Conservation (phyloP, 352 stramenopile genomes). For the Lagenidium giganteum region DNA sequence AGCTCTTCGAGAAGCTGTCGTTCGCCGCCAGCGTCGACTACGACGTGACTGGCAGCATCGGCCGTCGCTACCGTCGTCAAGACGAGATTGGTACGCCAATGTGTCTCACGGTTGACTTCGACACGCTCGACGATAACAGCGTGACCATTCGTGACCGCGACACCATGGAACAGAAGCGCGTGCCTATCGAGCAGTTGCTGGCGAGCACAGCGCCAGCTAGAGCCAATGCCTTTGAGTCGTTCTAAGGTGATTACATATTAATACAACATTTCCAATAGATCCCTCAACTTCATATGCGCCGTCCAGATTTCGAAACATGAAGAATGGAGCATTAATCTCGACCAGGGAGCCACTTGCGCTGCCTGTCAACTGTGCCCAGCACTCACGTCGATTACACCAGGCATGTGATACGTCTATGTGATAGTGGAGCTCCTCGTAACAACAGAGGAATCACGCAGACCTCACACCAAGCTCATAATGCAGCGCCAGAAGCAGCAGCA, state of each 20-base stretch:
- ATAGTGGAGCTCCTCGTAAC: too few relatives aligned
- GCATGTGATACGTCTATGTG: too few relatives aligned
- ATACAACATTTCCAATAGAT: too few relatives aligned
- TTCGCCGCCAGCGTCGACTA: conserved; percentile 88
- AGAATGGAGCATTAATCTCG: too few relatives aligned
- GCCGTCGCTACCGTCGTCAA: conserved; percentile 91
- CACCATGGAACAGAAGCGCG: conserved; percentile 93
- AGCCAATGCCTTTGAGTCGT: conserved; percentile 10
- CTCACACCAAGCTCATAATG: too few relatives aligned
- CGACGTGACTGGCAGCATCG: conserved; percentile 88
- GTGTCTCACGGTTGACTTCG: conserved; percentile 97
- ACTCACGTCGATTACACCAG: too few relatives aligned
- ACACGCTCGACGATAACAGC: conserved; percentile 93
- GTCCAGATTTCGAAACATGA: too few relatives aligned
- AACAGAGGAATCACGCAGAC: too few relatives aligned
- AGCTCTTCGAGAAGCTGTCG: conserved; percentile 90
- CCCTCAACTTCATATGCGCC: too few relatives aligned
- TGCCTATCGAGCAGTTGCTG: conserved; percentile 90
- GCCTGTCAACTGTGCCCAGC: too few relatives aligned
- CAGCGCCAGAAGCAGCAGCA: too few relatives aligned
- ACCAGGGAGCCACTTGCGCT: too few relatives aligned
- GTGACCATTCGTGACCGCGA: conserved; percentile 97
- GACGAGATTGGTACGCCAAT: conserved; percentile 97
- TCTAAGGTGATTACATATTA: conserved; percentile 10
- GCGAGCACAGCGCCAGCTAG: conserved; percentile 1